Evolutionary conservation across 169 alveolate genomes (phyloP), one percentile per base, ranked within the genome.

Genomic region (Cyclospora cayetanensis): DNA sequence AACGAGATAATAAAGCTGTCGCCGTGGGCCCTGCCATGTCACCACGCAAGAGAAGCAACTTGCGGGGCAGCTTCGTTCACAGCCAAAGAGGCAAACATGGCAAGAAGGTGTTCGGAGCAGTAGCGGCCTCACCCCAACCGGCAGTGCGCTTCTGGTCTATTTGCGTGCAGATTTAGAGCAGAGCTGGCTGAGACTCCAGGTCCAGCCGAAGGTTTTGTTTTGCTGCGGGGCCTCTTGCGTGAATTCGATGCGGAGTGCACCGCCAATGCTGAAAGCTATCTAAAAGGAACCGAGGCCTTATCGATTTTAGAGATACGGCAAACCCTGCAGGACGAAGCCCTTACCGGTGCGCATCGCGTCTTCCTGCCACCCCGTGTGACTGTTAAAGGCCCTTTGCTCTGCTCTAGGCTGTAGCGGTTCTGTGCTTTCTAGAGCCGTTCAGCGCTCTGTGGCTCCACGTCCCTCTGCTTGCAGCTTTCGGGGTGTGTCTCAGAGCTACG

Each of bases 111-210:
- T n/a, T n/a, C n/a, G n/a, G n/a, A n/a, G n/a, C n/a, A n/a, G n/a
- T n/a, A n/a, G n/a, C n/a, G n/a, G n/a, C n/a, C n/a, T n/a, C n/a
- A n/a, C n/a, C n/a, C n/a, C n/a, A n/a, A n/a, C n/a, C n/a, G n/a
- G n/a, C n/a, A n/a, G n/a, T n/a, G 43, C 31, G 11, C 12, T 65
- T 37, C 77, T 65, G 77, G 1, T 15, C 37, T 35, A 11, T 37
- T 72, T 72, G 27, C 29, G n/a, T 39, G 50, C 43, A 72, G 83
- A 41, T 72, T 72, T 41, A 35, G 29, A n/a, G 52, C 83, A n/a
- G 83, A 15, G 7, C n/a, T 72, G 50, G 83, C 55, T 11, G 55
- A 72, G 83, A 34, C 29, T 4, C 60, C 27, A 15, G 83, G 83
- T 29, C 83, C 60, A 4, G n/a, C 25, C 15, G 83, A 72, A 55